Conservation (phyloP, 768 basidiomycete genomes). For the Nidularia sp. region DNA sequence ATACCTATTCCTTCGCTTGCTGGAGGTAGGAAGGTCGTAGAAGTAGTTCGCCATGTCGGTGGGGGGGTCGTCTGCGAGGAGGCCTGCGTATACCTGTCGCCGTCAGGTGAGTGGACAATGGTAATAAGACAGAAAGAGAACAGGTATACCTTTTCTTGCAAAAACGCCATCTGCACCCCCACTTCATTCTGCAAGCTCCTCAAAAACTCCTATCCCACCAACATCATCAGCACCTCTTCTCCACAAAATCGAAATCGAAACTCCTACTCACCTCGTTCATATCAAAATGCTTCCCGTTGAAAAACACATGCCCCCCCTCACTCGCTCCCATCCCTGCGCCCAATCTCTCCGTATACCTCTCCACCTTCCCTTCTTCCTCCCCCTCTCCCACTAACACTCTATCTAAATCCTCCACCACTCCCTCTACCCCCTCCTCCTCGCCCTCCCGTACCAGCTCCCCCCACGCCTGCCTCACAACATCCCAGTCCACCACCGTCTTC, state of each 20-base stretch:
- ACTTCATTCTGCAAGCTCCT: constrained; percentile 59
- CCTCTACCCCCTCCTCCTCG: no score
- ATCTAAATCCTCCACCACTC: no score
- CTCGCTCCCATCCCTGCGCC: constrained; percentile 36
- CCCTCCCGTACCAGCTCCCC: no score
- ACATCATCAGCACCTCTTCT: background rate
- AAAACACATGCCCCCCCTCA: constrained; percentile 66
- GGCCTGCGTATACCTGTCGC: constrained; percentile 52
- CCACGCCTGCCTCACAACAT: no score
- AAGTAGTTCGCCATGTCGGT: constrained; percentile 70
- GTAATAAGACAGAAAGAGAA: background rate
- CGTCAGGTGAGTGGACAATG: background rate
- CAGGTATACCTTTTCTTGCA: constrained; percentile 74
- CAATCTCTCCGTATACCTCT: constrained; percentile 56
- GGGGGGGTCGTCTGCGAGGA: constrained; percentile 48
- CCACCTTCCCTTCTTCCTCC: constrained; percentile 43
- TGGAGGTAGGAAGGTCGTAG: constrained; percentile 81
- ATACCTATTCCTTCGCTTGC: constrained; percentile 67
- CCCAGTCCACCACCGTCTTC: no score
- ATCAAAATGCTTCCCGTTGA: constrained; percentile 82
- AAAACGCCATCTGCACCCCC: constrained; percentile 52
- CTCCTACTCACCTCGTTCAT: constrained; percentile 57
- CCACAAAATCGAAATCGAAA: background rate
- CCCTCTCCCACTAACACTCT: no score
- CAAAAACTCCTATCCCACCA: constrained; percentile 52